These are phyloP conservation scores for Tolypocladium guangdongense DNA, from an alignment of 2,329 filamentous ascomycete genomes.

Conservation along the genomic window DNA sequence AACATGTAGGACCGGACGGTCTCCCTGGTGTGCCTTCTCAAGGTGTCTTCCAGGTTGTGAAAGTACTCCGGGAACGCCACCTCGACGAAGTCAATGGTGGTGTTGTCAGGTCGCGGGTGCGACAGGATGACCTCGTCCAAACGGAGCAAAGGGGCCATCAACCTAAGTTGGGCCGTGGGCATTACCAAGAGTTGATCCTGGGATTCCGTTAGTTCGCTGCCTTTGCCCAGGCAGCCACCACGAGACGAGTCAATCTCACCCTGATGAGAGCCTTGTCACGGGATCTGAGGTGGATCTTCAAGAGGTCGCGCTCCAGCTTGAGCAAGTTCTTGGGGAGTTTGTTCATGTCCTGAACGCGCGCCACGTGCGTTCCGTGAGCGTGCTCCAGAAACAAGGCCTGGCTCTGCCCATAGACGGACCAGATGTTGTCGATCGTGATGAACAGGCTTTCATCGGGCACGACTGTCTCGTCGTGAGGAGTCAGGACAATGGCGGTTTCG, in stretches of 20 bases:
- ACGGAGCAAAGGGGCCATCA: not conserved
- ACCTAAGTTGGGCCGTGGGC: not conserved
- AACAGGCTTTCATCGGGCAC: not conserved
- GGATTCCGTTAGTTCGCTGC: not conserved
- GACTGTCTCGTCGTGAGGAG: not conserved
- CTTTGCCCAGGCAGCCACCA: no score
- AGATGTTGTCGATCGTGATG: no score
- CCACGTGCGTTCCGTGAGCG: not conserved
- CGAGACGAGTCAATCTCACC: not conserved
- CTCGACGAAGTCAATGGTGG: not conserved
- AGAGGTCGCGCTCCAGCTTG: not conserved
- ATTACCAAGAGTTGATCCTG: not conserved
- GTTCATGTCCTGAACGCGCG: not conserved
- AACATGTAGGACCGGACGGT: constrained; percentile 6
- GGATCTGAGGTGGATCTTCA: not conserved
- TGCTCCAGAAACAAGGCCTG: not conserved
- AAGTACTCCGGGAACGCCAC: constrained; percentile 5
- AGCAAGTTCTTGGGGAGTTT: not conserved
- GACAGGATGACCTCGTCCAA: not conserved
- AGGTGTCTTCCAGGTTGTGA: not conserved
- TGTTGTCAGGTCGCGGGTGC: not conserved
- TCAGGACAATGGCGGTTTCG: not conserved
- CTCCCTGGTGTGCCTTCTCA: not conserved
- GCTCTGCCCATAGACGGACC: no score
- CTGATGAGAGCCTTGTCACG: not conserved